phyloP scores from a whole-genome alignment of 768 basidiomycete species.

The Omphalotus guepiniiformis region DNA sequence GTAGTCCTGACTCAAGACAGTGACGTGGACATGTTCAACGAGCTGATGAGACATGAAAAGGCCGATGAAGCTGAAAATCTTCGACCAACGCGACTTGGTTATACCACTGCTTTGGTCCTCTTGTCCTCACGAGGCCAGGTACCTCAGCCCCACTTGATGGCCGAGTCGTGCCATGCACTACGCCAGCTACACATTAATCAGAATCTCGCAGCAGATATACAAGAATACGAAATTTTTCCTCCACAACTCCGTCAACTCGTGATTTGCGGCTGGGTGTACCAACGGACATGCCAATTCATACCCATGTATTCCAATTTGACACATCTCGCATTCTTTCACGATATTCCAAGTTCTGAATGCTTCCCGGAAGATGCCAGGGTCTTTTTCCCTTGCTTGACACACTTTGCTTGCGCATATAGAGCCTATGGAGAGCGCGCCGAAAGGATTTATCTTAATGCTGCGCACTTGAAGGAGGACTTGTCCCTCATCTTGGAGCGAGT shows the following conservation, averaged over 20 bases:
- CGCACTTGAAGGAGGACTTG: slow-evolving; percentile 1
- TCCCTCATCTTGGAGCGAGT: slow-evolving; percentile 1
- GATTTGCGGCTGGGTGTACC: slow-evolving; percentile 1
- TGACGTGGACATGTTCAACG: neutral
- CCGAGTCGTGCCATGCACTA: neutral
- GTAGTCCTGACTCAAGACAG: neutral
- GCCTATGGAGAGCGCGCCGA: slow-evolving; percentile 2
- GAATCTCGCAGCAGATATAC: neutral
- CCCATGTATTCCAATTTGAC: slow-evolving; percentile 1
- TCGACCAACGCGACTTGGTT: neutral
- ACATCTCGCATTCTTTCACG: slow-evolving; percentile 6
- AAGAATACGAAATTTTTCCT: neutral
- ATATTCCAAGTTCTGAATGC: slow-evolving; percentile 6
- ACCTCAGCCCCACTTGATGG: neutral
- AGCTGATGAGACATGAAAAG: slow-evolving; percentile 1
- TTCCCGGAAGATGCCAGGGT: slow-evolving; percentile 1
- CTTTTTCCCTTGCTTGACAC: neutral
- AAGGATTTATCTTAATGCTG: neutral
- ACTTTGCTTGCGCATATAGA: slow-evolving; percentile 6
- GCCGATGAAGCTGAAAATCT: neutral
- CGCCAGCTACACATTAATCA: neutral
- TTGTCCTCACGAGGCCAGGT: too few species aligned
- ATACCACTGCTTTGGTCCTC: neutral
- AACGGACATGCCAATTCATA: slow-evolving; percentile 1
- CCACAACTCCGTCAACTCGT: neutral